These are phyloP conservation scores for Ceratonia siliqua DNA, from an alignment of 306 rosid genomes.

Conservation along the genomic window DNA sequence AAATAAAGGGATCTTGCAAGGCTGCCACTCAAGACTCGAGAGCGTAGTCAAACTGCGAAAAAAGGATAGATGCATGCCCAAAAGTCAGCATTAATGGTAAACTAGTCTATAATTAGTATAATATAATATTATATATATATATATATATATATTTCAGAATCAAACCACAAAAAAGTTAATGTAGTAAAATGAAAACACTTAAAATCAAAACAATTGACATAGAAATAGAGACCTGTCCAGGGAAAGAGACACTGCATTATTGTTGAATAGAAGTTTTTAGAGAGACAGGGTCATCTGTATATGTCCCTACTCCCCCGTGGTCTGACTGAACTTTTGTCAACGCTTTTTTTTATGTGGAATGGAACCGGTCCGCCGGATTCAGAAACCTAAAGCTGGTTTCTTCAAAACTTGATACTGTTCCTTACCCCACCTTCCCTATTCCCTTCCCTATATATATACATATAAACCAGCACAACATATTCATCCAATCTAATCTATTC, in stretches of 20 bases:
- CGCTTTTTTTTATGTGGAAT: constrained; percentile 34
- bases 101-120: neutral
- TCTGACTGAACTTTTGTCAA: constrained; percentile 63
- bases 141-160: no score
- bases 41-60: no score
- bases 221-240: constrained; percentile 28
- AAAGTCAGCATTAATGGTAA: constrained; percentile 31
- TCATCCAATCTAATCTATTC: constrained; percentile 7
- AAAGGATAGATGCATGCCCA: constrained; percentile 26
- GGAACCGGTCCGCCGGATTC: constrained; percentile 35
- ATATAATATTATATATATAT: no score
- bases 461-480: constrained; percentile 7
- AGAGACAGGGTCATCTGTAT: neutral
- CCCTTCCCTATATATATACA: constrained; percentile 38
- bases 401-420: constrained; percentile 54
- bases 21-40: neutral
- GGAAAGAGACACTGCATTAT: constrained; percentile 38
- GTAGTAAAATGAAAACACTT: neutral
- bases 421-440: neutral
- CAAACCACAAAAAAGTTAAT: neutral
- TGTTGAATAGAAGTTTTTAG: constrained; percentile 7
- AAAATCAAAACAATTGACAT: neutral
- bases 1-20: neutral
- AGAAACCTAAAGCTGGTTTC: constrained; percentile 42
- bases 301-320: constrained; percentile 23